These are phyloP conservation scores for Cercophora newfieldiana DNA, from an alignment of 495 filamentous ascomycete species.

Conservation along the genomic window DNA sequence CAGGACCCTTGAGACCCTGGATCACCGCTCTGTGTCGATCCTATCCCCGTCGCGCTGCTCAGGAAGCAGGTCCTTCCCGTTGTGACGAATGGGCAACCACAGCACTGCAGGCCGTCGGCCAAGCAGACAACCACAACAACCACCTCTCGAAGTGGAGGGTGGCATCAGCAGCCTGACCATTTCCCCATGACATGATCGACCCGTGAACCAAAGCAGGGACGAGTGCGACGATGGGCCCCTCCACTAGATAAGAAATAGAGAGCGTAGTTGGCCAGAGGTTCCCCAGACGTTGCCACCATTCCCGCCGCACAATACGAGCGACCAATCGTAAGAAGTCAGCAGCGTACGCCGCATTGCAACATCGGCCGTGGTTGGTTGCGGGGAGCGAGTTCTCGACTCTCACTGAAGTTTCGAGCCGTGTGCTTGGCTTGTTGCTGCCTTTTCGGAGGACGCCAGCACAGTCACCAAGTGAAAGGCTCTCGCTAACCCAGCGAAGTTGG, in stretches of 20 bases:
- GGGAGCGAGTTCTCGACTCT: neutral
- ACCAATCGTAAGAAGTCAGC: conserved; percentile 3
- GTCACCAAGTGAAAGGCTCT: neutral
- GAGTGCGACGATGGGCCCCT: neutral
- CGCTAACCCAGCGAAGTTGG: neutral
- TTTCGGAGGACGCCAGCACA: neutral
- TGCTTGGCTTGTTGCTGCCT: neutral
- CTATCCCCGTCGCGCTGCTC: neutral
- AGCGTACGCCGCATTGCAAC: neutral
- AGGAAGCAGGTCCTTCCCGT: conserved; percentile 11
- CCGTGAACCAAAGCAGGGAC: neutral
- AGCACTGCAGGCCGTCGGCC: neutral
- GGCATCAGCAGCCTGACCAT: neutral
- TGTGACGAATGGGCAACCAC: neutral
- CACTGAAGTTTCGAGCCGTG: neutral
- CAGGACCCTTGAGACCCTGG: conserved; percentile 14
- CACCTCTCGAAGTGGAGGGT: no score
- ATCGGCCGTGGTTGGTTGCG: neutral
- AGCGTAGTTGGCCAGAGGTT: neutral
- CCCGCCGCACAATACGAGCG: neutral
- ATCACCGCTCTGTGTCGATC: conserved; percentile 5
- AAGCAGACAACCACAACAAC: neutral
- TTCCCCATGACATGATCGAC: neutral
- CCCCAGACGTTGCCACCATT: neutral
- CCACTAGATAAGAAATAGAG: neutral